These are phyloP conservation scores for Leptographium lundbergii DNA, from an alignment of 2,329 filamentous ascomycete genomes.

Conservation along the genomic window DNA sequence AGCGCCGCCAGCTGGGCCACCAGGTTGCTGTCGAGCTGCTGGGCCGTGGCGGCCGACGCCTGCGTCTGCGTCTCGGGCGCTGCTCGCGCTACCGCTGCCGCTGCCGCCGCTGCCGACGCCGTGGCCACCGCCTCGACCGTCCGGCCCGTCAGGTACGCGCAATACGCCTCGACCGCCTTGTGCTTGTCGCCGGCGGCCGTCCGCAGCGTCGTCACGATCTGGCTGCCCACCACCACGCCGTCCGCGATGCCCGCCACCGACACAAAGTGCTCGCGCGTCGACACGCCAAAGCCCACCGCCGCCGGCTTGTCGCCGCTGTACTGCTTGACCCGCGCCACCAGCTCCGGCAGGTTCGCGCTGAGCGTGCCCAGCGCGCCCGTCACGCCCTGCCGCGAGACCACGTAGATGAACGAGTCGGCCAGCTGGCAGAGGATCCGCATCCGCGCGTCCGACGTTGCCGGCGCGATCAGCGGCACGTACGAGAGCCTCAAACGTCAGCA, in stretches of 20 bases:
- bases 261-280: conserved; percentile 85
- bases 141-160: conserved; percentile 51
- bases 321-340: conserved; percentile 76
- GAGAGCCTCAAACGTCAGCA: conserved; percentile 49
- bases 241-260: conserved; percentile 76
- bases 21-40: conserved; percentile 41
- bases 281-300: conserved; percentile 91
- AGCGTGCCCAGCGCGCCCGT: conserved; percentile 80
- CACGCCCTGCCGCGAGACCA: conserved; percentile 93
- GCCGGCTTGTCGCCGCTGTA: conserved; percentile 86
- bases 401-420: conserved; percentile 97
- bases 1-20: conserved; percentile 77
- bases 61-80: conserved; percentile 46
- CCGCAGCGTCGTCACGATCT: conserved; percentile 75
- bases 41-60: conserved; percentile 37
- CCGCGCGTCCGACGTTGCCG: conserved; percentile 78
- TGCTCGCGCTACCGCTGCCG: conserved; percentile 48
- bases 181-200: conserved; percentile 41
- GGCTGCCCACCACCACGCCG: conserved; percentile 91
- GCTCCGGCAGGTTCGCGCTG: conserved; percentile 67
- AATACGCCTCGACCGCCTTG: conserved; percentile 75
- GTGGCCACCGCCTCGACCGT: conserved; percentile 21
- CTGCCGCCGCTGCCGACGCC: conserved; percentile 23
- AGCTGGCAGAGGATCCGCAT: conserved; percentile 96
- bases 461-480: conserved; percentile 94